Evolutionary conservation across 2,329 filamentous ascomycete genomes (phyloP), one percentile per base, ranked within the genome.

Genomic region (Diaporthe longicolla): DNA sequence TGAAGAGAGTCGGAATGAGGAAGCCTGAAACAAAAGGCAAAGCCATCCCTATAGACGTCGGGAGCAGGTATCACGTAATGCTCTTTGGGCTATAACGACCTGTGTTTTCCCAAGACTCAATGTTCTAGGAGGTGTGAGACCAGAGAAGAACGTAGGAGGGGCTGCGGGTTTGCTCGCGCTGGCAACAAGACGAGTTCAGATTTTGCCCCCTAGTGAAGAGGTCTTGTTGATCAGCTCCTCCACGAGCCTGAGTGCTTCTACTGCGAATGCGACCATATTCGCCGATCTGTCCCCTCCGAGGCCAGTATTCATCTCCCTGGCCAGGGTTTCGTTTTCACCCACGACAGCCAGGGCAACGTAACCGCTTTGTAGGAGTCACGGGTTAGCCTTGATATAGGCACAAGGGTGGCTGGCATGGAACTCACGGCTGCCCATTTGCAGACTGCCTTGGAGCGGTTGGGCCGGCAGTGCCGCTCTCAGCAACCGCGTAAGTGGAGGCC

Each of bases 301-400:
- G 10, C 87, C 88, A 1, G 90, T 92, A 69, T 89, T 85, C 37
- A 90, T 78, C 80, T 92, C 91, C 71, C 85, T 85, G 70, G 85
- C 88, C 74, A 86, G 84, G 0, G 84, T 87, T 0, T 87, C 89
- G n/a, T 82, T 82, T 24, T 88, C 85, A 19, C 85, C 85, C 29
- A 86, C 86, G 10, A 92, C 88, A n/a, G 90, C 90, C 50, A 93
- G 80, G 21, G 90, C 90, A 37, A 92, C 89, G 83, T 92, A 92
- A 1, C 90, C 91, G 11, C 86, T 88, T 54, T 11, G 19, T 21
- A 2, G 19, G 3, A 29, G 37, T 37, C 52, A 37, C 68, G n/a
- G 29, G 35, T 50, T 21, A 32, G 29, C n/a, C 7, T 24, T n/a
- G 5, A 21, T n/a, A 24, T 13, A 21, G 32, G 35, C 37, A 40